phyloP scores from a whole-genome alignment of 2,329 filamentous ascomycete species.

The Verticillium tricorpus region DNA sequence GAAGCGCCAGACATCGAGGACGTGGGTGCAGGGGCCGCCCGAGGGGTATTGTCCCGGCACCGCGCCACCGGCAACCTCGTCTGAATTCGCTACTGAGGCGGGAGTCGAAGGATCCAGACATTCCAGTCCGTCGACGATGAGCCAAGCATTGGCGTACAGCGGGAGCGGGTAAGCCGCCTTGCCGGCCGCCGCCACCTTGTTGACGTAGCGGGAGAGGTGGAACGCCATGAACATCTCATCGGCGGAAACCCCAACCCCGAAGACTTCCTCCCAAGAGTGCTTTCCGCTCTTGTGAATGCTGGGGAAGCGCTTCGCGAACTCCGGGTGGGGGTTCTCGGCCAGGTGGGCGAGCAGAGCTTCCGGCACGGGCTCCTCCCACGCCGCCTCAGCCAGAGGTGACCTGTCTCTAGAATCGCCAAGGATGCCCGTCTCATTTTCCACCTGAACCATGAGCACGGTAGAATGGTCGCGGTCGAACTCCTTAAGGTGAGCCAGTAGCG shows the following conservation, averaged over 20 bases:
- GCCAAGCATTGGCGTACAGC: constrained; percentile 28
- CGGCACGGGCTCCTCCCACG: constrained; percentile 28
- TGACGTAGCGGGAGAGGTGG: constrained; percentile 22
- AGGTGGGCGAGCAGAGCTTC: constrained; percentile 20
- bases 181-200: constrained; percentile 24
- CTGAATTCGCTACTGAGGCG: not conserved
- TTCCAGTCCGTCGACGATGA: constrained; percentile 15
- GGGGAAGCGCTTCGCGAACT: constrained; percentile 20
- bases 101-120: not conserved
- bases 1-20: constrained; percentile 30
- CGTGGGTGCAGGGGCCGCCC: constrained; percentile 24
- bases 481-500: constrained; percentile 25
- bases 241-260: constrained; percentile 18
- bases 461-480: constrained; percentile 37
- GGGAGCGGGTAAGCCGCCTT: constrained; percentile 24
- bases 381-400: constrained; percentile 31
- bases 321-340: constrained; percentile 16
- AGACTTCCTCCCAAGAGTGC: constrained; percentile 24
- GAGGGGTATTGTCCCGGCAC: constrained; percentile 29
- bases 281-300: constrained; percentile 14
- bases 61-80: constrained; percentile 24
- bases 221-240: constrained; percentile 31
- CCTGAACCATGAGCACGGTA: constrained; percentile 51
- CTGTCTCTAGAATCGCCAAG: constrained; percentile 47
- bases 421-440: constrained; percentile 49